Evolutionary conservation across 768 basidiomycete species (phyloP).

Genomic region (Agrocybe praecox): DNA sequence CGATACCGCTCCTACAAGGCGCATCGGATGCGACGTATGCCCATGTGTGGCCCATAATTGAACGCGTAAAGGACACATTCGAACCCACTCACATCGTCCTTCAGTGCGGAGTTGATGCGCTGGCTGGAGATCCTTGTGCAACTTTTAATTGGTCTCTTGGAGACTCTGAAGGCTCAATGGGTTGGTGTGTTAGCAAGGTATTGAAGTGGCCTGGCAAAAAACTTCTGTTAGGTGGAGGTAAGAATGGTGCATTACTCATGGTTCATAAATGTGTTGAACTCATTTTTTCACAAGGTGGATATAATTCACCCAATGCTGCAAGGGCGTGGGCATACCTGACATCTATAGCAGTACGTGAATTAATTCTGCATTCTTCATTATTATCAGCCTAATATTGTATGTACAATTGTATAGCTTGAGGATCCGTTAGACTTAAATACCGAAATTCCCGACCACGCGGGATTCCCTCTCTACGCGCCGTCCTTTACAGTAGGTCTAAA

Average conservation of each 20-base stretch:
- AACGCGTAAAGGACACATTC: conserved; percentile 61
- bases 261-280: neutral
- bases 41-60: conserved; percentile 66
- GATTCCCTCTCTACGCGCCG: conserved; percentile 75
- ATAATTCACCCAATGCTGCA: conserved; percentile 81
- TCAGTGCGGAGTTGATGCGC: conserved; percentile 87
- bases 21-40: conserved; percentile 65
- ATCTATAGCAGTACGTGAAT: conserved; percentile 61
- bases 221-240: conserved; percentile 79
- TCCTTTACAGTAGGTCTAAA: conserved; percentile 58
- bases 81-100: conserved; percentile 78
- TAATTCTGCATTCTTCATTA: neutral
- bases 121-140: conserved; percentile 82
- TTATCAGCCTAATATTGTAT: neutral
- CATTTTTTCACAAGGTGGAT: conserved; percentile 63
- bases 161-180: conserved; percentile 58
- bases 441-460: conserved; percentile 75
- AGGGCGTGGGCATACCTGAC: conserved; percentile 88
- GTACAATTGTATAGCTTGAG: conserved; percentile 44
- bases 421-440: conserved; percentile 57
- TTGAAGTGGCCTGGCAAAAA: conserved; percentile 63
- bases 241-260: conserved; percentile 8
- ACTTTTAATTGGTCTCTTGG: conserved; percentile 74
- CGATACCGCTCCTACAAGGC: conserved; percentile 76
- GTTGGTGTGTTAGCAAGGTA: conserved; percentile 63